A percentile compares a stretch with the other conserved stretches of the same genome.
These are phyloP conservation scores for Botrytis pseudocinerea DNA, from an alignment of 2,329 filamentous ascomycete genomes.

Conservation along the genomic window DNA sequence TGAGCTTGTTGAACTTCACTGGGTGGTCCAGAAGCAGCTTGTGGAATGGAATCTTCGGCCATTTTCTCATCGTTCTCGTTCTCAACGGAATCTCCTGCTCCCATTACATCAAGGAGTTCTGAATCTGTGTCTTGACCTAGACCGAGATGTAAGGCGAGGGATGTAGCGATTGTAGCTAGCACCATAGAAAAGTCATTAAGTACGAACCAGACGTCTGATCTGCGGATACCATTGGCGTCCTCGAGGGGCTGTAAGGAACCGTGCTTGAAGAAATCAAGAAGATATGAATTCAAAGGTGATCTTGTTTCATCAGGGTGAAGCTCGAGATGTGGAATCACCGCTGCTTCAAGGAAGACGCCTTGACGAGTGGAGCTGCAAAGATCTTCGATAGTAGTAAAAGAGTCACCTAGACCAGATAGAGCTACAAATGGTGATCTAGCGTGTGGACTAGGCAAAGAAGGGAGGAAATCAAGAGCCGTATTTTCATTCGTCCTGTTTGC, in stretches of 20 bases:
- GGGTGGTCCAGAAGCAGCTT: constrained; percentile 17
- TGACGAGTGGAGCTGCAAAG: constrained; percentile 64
- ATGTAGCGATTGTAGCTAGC: constrained; percentile 70
- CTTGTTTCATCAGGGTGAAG: constrained; percentile 57
- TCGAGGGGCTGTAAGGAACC: constrained; percentile 62
- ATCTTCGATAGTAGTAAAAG: constrained; percentile 64
- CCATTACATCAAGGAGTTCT: constrained; percentile 47
- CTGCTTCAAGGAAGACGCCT: constrained; percentile 73
- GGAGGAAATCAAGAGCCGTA: constrained; percentile 30
- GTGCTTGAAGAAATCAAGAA: constrained; percentile 77
- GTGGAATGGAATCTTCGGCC: constrained; percentile 35
- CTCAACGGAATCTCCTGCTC: constrained; percentile 52
- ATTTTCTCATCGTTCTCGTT: constrained; percentile 41
- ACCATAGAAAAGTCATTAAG: constrained; percentile 67
- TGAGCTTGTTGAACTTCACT: constrained; percentile 22
- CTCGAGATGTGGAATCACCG: constrained; percentile 68
- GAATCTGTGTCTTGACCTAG: constrained; percentile 52
- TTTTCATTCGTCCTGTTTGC: constrained; percentile 16
- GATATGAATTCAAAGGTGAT: constrained; percentile 62
- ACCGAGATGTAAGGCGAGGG: constrained; percentile 58
- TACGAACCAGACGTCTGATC: constrained; percentile 68
- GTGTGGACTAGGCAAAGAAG: constrained; percentile 44
- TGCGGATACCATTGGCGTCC: constrained; percentile 64
- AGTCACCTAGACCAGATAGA: constrained; percentile 66
- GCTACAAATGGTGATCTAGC: constrained; percentile 70